Conservation (phyloP, 352 stramenopile species). For the Pythium scleroteichum region DNA sequence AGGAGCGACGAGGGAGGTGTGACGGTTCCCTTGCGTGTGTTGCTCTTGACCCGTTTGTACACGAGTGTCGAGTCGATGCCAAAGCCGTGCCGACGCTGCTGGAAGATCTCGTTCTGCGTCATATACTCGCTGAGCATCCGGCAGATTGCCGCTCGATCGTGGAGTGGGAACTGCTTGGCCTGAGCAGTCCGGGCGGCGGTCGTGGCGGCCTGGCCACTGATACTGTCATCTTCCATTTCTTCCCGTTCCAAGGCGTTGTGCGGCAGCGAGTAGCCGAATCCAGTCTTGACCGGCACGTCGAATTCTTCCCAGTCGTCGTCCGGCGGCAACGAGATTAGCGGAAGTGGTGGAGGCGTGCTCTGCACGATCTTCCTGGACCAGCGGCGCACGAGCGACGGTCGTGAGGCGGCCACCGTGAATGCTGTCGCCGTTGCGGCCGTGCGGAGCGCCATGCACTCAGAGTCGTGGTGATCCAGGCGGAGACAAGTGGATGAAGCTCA, state of each 20-base stretch:
- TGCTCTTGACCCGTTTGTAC: slow-evolving; percentile 65
- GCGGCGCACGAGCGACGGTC: slow-evolving; percentile 37
- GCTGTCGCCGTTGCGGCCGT: slow-evolving; percentile 12
- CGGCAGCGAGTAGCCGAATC: slow-evolving; percentile 56
- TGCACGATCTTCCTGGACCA: slow-evolving; percentile 43
- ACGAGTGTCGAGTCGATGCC: slow-evolving; percentile 55
- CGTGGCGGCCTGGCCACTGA: not conserved
- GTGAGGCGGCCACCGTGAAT: slow-evolving; percentile 6
- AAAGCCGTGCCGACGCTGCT: slow-evolving; percentile 58
- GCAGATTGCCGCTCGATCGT: slow-evolving; percentile 37
- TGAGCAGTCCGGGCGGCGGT: not conserved
- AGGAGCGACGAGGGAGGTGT: not conserved
- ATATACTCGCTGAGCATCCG: slow-evolving; percentile 67
- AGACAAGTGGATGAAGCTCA: not conserved
- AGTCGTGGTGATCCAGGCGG: too few relatives aligned
- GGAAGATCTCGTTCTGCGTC: slow-evolving; percentile 64
- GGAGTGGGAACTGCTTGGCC: not conserved
- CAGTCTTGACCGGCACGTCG: slow-evolving; percentile 52
- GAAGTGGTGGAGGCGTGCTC: slow-evolving; percentile 53
- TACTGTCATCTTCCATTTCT: slow-evolving; percentile 27
- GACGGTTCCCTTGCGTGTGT: not conserved
- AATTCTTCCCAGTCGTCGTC: slow-evolving; percentile 76
- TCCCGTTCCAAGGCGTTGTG: slow-evolving; percentile 44
- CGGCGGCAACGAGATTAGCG: slow-evolving; percentile 62
- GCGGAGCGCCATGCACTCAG: slow-evolving; percentile 13